Evolutionary conservation across 1,284 basidiomycete species (phyloP), one percentile per base, ranked within the genome.

Genomic region (Trametes hirsuta): DNA sequence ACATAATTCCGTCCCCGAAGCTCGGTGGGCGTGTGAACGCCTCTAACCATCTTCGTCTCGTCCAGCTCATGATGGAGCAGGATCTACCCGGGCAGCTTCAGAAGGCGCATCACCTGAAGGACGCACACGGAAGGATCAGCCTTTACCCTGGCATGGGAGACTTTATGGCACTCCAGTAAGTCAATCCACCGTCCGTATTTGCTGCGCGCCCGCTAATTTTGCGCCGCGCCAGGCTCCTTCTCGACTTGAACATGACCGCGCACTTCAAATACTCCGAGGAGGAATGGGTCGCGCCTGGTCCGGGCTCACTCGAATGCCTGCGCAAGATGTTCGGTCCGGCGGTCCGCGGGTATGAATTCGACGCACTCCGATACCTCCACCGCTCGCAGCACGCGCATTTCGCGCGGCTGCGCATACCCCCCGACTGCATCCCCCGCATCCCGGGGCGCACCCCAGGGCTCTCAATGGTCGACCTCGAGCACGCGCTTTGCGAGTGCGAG

Each of bases 401-500:
- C 62, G 64, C 69, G 22, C 74, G 74, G 25, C 68, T 76, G 34
- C 72, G 74, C 22, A 70, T 77, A 34, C 62, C 68, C 41, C 62
- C 61, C 5, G 30, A 61, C 24, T 61, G 68, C 52, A 63, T 73
- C 41, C 76, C 76, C 22, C 60, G 69, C 47, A 65, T 78, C 21
- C 47, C 60, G 18, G 58, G 52, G 36, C 66, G 62, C 14, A 60
- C 62, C 4, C 62, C 57, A 3, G 69, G 69, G 14, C 64, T 78
- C 35, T 71, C 71, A 34, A 70, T 77, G 61, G 76, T 79, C 59
- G 79, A 81, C 66, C 73, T 80, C 65, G 79, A 81, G 68, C 79
- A 81, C 68, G 69, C 77, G 18, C 71, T 81, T 4, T 81, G 79
- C 69, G 79, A 81, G 63, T 75, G 72, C 65, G 75, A 76, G 63